Percentiles rank a stretch among this genome's conserved stretches.
These are phyloP conservation scores for Camellia japonica DNA, from an alignment of 148 eudicot species.

Conservation along the genomic window DNA sequence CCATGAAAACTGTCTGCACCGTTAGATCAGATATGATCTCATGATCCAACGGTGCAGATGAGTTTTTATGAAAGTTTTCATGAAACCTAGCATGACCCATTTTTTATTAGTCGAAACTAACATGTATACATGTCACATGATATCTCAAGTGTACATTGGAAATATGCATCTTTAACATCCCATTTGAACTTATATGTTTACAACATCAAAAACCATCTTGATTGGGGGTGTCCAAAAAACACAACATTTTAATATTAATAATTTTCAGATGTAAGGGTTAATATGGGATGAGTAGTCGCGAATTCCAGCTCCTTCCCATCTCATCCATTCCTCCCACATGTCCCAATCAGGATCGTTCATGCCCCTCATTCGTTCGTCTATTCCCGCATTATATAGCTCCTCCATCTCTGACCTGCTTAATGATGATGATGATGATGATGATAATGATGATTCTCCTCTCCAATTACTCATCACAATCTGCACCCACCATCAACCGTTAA, in stretches of 20 bases:
- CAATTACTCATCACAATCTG: constrained; percentile 65
- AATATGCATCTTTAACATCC: no score
- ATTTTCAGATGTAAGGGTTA: constrained; percentile 52
- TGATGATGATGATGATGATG: background rate
- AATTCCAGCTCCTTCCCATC: constrained; percentile 88
- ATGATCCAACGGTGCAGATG: no score
- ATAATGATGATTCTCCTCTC: constrained; percentile 34
- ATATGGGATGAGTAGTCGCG: constrained; percentile 71
- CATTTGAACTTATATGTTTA: no score
- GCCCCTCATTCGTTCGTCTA: constrained; percentile 46
- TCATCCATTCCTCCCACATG: constrained; percentile 90
- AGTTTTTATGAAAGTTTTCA: no score
- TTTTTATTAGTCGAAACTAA: no score
- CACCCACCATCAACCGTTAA: background rate
- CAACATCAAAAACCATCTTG: background rate
- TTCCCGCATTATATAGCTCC: constrained; percentile 24
- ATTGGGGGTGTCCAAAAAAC: background rate
- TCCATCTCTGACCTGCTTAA: constrained; percentile 16
- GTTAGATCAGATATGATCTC: no score
- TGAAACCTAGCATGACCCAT: no score
- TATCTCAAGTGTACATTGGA: no score
- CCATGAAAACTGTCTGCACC: no score
- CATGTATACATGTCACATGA: no score
- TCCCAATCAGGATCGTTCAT: constrained; percentile 65
- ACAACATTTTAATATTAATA: no score